Percentiles rank a stretch among this genome's conserved stretches.
Conservation (phyloP, 164 flowering plant genomes). For the Annona cherimola region DNA sequence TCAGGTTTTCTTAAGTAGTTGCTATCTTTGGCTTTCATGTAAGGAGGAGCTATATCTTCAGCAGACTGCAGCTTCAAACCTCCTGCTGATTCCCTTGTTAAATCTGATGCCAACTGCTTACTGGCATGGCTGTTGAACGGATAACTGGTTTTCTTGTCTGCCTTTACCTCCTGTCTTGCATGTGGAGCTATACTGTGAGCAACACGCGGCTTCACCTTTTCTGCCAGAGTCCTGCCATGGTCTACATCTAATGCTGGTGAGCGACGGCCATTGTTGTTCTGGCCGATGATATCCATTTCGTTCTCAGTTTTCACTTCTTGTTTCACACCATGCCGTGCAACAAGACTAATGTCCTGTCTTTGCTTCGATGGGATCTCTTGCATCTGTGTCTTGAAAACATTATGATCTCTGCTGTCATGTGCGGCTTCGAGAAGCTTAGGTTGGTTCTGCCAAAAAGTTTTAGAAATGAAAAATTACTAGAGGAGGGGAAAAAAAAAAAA, state of each 20-base stretch:
- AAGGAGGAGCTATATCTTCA: conserved; percentile 33
- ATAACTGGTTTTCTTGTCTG: background rate
- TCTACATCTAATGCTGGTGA: background rate
- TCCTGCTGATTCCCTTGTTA: conserved; percentile 19
- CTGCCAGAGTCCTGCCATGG: background rate
- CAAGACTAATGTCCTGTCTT: background rate
- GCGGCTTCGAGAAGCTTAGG: conserved; percentile 10
- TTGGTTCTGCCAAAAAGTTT: conserved; percentile 19
- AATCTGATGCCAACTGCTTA: conserved; percentile 1
- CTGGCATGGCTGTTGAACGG: background rate
- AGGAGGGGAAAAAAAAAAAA: background rate
- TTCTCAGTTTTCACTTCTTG: conserved; percentile 3
- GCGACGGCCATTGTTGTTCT: background rate
- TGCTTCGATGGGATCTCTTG: conserved; percentile 1
- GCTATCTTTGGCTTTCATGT: conserved; percentile 22
- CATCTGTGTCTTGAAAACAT: conserved; percentile 10
- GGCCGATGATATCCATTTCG: background rate
- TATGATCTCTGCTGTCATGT: conserved; percentile 9
- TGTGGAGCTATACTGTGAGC: conserved; percentile 26
- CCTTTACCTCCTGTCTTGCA: conserved; percentile 16
- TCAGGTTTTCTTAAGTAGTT: conserved; percentile 1
- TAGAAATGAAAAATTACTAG: background rate
- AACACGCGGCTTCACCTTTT: conserved; percentile 8
- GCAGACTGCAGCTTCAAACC: conserved; percentile 14
- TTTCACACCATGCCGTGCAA: background rate